Evolutionary conservation across 192 early-diverging fungal genomes (phyloP).

Genomic region (Podila epigama): DNA sequence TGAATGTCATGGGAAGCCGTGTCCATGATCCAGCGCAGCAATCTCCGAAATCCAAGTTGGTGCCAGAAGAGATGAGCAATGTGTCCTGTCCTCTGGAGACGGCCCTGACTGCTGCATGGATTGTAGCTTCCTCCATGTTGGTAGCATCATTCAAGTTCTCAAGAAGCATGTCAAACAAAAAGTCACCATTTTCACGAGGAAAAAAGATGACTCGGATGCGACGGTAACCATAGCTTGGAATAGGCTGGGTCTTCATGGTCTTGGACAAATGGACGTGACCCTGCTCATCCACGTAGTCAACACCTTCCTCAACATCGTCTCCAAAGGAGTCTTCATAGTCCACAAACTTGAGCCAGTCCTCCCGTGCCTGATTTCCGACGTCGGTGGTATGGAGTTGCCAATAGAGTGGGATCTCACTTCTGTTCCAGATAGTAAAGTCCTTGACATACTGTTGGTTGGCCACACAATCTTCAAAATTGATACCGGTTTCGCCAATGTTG

Average conservation of each 20-base stretch:
- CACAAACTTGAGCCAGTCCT: constrained; percentile 73
- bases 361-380: constrained; percentile 60
- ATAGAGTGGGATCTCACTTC: constrained; percentile 90
- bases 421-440: constrained; percentile 88
- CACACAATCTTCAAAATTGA: constrained; percentile 95
- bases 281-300: constrained; percentile 28
- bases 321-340: constrained; percentile 70
- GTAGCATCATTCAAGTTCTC: constrained; percentile 90
- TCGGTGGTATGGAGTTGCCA: constrained; percentile 84
- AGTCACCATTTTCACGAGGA: constrained; percentile 90
- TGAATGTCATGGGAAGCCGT: constrained; percentile 77
- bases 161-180: constrained; percentile 85
- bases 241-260: constrained; percentile 57
- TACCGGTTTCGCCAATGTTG: constrained; percentile 90
- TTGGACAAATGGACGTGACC: constrained; percentile 23
- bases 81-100: constrained; percentile 75
- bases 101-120: constrained; percentile 84
- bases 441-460: constrained; percentile 88
- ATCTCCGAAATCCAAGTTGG: constrained; percentile 90
- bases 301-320: constrained; percentile 35
- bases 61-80: constrained; percentile 73
- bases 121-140: constrained; percentile 80
- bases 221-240: constrained; percentile 72
- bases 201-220: constrained; percentile 86
- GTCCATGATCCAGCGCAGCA: constrained; percentile 92